phyloP scores from a whole-genome alignment of 306 rosid species.

The Trichosanthes truncata region DNA sequence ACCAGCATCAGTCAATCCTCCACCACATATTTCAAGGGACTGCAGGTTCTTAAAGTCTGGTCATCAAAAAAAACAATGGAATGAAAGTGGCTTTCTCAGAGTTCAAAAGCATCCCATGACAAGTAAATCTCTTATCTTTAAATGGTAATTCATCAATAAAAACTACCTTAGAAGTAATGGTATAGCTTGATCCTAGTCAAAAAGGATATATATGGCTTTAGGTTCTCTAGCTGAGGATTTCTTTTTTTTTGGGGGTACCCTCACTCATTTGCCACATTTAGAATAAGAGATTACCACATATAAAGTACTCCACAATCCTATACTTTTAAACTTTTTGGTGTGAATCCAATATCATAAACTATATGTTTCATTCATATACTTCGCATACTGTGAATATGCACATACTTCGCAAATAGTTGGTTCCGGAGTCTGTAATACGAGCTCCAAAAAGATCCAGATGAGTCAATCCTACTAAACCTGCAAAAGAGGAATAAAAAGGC shows the following conservation, averaged over 20 bases:
- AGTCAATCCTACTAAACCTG: constrained; percentile 81
- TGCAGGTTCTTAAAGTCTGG: constrained; percentile 78
- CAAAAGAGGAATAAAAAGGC: not conserved
- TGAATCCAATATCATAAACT: not conserved
- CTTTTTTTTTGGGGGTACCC: too few relatives aligned
- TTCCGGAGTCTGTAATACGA: constrained; percentile 76
- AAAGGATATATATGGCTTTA: not conserved
- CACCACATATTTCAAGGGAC: constrained; percentile 92
- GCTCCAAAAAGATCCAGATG: constrained; percentile 96
- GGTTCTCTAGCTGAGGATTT: not conserved
- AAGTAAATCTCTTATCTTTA: not conserved
- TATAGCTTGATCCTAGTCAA: not conserved
- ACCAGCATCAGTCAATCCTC: constrained; percentile 91
- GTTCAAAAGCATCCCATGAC: not conserved
- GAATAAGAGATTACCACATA: not conserved
- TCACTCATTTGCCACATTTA: not conserved
- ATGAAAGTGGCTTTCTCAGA: not conserved
- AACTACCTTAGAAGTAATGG: not conserved
- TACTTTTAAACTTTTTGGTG: not conserved
- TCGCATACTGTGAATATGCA: not conserved
- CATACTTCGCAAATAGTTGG: constrained; percentile 65
- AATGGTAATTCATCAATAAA: not conserved
- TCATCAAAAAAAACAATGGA: constrained; percentile 4
- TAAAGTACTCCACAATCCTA: not conserved
- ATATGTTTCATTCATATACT: not conserved